Percentiles rank a stretch among this genome's conserved stretches.
These are phyloP conservation scores for Brassica rapa DNA, from an alignment of 345 rosid species.

Conservation along the genomic window DNA sequence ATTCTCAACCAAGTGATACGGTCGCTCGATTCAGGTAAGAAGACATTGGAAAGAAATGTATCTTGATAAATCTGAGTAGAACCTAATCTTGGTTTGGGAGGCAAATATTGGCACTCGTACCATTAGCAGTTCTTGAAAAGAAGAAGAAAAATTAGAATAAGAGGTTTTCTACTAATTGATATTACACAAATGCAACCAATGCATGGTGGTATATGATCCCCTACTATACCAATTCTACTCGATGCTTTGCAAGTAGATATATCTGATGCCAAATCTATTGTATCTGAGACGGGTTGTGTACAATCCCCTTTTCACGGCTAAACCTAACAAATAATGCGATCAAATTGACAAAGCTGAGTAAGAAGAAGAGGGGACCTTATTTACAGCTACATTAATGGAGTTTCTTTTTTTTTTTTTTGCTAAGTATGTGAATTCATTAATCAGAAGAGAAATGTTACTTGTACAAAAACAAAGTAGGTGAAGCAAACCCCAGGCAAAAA, in stretches of 20 bases:
- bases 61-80: background rate
- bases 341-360: background rate
- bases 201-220: background rate
- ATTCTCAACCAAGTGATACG: background rate
- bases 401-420: background rate
- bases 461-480: too few relatives aligned
- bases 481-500: too few relatives aligned
- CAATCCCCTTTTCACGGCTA: background rate
- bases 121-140: constrained; percentile 11
- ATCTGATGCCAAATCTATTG: too few relatives aligned
- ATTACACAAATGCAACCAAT: background rate
- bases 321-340: background rate
- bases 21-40: background rate
- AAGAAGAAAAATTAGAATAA: background rate
- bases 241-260: too few relatives aligned
- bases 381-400: constrained; percentile 27
- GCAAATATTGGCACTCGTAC: background rate
- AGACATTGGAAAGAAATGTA: background rate
- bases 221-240: background rate
- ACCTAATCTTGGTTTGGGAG: background rate
- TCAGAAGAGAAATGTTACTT: too few relatives aligned
- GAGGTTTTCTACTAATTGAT: background rate
- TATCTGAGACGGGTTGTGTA: background rate
- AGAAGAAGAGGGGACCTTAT: constrained; percentile 25
- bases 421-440: too few relatives aligned